Conservation (phyloP, 441 rosid species). For the Melastoma candidum region DNA sequence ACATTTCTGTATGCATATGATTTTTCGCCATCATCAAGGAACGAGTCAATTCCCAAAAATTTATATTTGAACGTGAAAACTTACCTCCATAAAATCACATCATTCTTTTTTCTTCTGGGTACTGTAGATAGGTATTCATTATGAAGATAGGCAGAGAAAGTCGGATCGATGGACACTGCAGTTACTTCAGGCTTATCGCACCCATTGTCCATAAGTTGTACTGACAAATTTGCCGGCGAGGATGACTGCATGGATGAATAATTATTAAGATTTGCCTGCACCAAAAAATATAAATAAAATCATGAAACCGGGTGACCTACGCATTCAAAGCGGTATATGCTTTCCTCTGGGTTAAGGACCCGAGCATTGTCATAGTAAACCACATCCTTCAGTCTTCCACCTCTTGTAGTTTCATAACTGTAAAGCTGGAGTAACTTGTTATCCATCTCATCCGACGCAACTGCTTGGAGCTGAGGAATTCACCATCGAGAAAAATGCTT, state of each 20-base stretch:
- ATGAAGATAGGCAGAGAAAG: slow-evolving; percentile 69
- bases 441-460: slow-evolving; percentile 83
- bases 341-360: slow-evolving; percentile 82
- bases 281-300: too few relatives aligned
- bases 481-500: slow-evolving; percentile 3
- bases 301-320: slow-evolving; percentile 36
- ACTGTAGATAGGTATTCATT: slow-evolving; percentile 58
- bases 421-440: slow-evolving; percentile 77
- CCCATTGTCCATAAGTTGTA: slow-evolving; percentile 83
- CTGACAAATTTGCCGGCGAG: slow-evolving; percentile 42
- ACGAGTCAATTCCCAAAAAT: slow-evolving; percentile 6
- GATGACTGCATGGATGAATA: slow-evolving; percentile 39
- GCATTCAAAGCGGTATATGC: slow-evolving; percentile 83
- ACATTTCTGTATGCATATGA: slow-evolving; percentile 49
- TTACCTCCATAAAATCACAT: slow-evolving; percentile 56
- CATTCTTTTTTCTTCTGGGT: slow-evolving; percentile 48
- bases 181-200: slow-evolving; percentile 91
- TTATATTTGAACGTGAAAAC: slow-evolving; percentile 30
- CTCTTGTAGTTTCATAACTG: slow-evolving; percentile 72
- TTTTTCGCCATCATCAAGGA: slow-evolving; percentile 12
- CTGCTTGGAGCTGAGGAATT: slow-evolving; percentile 66
- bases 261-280: too few relatives aligned
- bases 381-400: slow-evolving; percentile 52
- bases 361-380: slow-evolving; percentile 84
- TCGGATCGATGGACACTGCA: slow-evolving; percentile 81